Evolutionary conservation across 306 rosid species (phyloP), one percentile per base, ranked within the genome.

Genomic region (Cucumis hystrix): DNA sequence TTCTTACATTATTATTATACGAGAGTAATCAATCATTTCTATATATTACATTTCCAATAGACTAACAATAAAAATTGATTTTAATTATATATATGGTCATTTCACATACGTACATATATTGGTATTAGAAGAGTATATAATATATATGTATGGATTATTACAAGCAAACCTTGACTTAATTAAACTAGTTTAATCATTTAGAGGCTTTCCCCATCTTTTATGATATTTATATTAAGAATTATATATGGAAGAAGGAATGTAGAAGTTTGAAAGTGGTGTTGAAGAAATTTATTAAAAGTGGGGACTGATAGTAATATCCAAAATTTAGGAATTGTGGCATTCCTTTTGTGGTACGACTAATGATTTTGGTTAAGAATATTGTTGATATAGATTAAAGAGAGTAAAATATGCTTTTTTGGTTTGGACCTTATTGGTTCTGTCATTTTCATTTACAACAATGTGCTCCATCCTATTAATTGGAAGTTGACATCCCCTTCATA

Each of bases 401-500:
- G 21, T 45, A 65, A 65, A 82, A 85, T 87, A 90, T 86, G 84
- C 30, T 28, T 89, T 81, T 85, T 81, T 39, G 79, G 90, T 80
- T 86, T 86, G 80, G 76, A 77, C 81, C 72, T 59, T 83, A 80
- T 81, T 86, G 80, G 83, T 54, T 52, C 78, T 81, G 80, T 87
- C 81, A 69, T 79, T 82, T 76, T 77, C 83, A 59, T 62, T 63
- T 79, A 77, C 43, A 65, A 37, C 72, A 35, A 65, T 39, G 51
- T 65, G 72, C 72, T 39, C 51, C 73, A 37, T 66, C 14, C 52
- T 37, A n/a, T 80, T 84, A 11, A 67, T 75, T 59, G 55, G 80
- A 81, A 65, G 62, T 64, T 77, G 79, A 45, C 62, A 63, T 64
- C 30, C 15, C 15, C 52, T 39, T 63, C 45, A 63, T 12, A 63